phyloP scores from a whole-genome alignment of 345 rosid species.

The Hibiscus trionum region DNA sequence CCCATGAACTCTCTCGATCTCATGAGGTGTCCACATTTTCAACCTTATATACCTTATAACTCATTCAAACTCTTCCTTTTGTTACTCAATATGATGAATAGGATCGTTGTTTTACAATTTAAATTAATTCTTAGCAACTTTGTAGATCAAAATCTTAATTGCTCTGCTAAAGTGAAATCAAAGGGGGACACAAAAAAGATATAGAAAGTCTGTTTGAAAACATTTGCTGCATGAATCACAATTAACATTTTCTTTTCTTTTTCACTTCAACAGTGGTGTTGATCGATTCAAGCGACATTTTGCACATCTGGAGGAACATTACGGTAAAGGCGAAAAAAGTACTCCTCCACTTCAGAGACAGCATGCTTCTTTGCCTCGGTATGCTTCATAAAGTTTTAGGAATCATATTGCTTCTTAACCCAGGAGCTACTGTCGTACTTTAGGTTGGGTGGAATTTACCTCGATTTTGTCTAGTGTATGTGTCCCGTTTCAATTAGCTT shows the following conservation, averaged over 20 bases:
- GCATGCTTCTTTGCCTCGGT: conserved; percentile 97
- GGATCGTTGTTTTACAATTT: neutral
- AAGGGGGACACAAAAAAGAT: neutral
- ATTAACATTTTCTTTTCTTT: neutral
- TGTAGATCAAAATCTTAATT: neutral
- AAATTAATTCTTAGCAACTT: neutral
- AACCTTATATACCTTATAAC: neutral
- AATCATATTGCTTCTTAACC: neutral
- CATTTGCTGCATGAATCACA: conserved; percentile 1
- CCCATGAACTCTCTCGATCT: neutral
- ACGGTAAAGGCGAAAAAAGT: conserved; percentile 72
- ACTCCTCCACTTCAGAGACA: conserved; percentile 79
- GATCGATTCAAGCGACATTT: conserved; percentile 98
- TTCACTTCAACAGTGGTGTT: conserved; percentile 59
- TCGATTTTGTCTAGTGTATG: neutral
- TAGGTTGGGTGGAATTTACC: neutral
- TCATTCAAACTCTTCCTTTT: neutral
- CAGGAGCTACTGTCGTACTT: neutral
- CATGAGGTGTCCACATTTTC: neutral
- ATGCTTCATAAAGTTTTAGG: conserved; percentile 10
- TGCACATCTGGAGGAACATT: conserved; percentile 91
- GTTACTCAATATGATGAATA: neutral
- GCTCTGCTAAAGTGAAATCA: neutral
- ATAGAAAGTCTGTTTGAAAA: neutral
- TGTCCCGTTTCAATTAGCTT: neutral